A percentile compares a stretch with the other conserved stretches of the same genome.
Evolutionary conservation across 805 yeast species (phyloP).

Genomic region (Ogataea populi-albae): DNA sequence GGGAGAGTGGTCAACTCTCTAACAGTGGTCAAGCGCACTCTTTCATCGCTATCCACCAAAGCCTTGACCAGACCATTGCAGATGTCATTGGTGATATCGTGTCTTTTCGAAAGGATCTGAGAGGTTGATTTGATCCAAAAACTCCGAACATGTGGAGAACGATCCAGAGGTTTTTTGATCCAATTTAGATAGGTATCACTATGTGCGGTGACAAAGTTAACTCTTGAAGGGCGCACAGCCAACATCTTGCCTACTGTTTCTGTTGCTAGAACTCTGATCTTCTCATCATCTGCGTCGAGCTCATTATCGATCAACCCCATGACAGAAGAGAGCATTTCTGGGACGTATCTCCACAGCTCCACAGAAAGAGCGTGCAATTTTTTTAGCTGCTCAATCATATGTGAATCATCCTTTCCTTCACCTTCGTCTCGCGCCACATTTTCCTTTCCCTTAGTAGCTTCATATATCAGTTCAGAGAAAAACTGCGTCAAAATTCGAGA

Average conservation of each 20-base stretch:
- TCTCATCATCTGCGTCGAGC: constrained; percentile 64
- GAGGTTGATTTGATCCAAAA: constrained; percentile 67
- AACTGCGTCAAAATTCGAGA: constrained; percentile 74
- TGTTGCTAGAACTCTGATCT: constrained; percentile 65
- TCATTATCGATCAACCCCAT: constrained; percentile 81
- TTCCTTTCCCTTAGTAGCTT: constrained; percentile 32
- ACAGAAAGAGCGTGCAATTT: constrained; percentile 62
- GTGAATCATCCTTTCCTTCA: constrained; percentile 23
- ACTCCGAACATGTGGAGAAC: constrained; percentile 58
- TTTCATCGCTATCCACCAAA: constrained; percentile 70
- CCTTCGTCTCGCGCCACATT: too few species aligned
- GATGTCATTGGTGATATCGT: constrained; percentile 49
- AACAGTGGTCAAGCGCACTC: constrained; percentile 64
- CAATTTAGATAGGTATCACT: constrained; percentile 63
- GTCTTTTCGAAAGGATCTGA: constrained; percentile 41
- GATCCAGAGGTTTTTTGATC: constrained; percentile 73
- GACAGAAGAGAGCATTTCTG: constrained; percentile 68
- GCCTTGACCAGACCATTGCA: constrained; percentile 62
- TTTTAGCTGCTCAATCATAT: constrained; percentile 38
- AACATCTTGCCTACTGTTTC: constrained; percentile 69
- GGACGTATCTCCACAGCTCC: constrained; percentile 74
- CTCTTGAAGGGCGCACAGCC: constrained; percentile 42
- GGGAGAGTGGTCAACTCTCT: constrained; percentile 47
- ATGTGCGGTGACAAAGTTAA: constrained; percentile 58
- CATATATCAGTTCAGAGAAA: constrained; percentile 72